phyloP scores from a whole-genome alignment of 106 monocot species.

The Dendrobium huoshanense region DNA sequence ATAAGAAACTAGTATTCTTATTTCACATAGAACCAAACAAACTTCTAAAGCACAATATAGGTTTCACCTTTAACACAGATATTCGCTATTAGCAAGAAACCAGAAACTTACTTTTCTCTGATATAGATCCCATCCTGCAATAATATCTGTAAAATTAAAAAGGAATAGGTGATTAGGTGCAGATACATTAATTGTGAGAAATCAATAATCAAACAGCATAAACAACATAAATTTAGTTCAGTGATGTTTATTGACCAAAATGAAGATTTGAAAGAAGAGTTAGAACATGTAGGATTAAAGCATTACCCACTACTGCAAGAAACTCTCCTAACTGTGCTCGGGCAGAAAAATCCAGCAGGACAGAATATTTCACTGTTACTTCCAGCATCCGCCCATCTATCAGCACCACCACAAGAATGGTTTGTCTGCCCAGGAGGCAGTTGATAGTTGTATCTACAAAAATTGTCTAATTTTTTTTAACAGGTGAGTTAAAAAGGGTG shows the following conservation, averaged over 20 bases:
- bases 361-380: conserved; percentile 45
- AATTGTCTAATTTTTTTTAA: neutral
- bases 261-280: neutral
- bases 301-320: conserved; percentile 50
- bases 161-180: neutral
- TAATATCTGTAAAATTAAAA: conserved; percentile 37
- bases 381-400: conserved; percentile 51
- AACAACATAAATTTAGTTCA: neutral
- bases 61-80: neutral
- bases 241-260: neutral
- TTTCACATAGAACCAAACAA: neutral
- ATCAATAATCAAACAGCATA: neutral
- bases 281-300: conserved; percentile 10
- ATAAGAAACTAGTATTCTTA: neutral
- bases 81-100: neutral
- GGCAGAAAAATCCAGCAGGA: conserved; percentile 53
- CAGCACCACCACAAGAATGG: conserved; percentile 57
- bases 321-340: conserved; percentile 39
- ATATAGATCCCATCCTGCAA: conserved; percentile 53
- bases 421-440: conserved; percentile 36
- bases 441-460: conserved; percentile 53
- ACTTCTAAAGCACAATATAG: neutral
- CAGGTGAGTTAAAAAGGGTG: neutral
- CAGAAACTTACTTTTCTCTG: conserved; percentile 30
- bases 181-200: neutral